Evolutionary conservation across 176 grass and related monocot species (phyloP), one percentile per base, ranked within the genome.

Genomic region (Avena eriantha): DNA sequence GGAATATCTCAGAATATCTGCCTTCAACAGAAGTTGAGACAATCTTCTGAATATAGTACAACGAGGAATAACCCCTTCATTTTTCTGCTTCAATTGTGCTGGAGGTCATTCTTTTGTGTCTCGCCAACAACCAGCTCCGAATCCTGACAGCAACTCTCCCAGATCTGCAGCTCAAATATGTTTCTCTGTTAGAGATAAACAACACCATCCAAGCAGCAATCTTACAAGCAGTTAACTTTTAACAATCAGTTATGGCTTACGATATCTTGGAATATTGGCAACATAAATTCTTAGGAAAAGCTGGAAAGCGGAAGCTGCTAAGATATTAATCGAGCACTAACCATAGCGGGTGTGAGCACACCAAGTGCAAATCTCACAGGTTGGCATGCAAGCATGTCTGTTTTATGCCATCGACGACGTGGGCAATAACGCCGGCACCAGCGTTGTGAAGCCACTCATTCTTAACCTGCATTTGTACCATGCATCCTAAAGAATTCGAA

Each of bases 361-460:
- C 54, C 1, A n/a, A 4, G 0, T 58, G 17, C 18, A 39, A 8
- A 77, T 39, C 68, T 49, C 80, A 95, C 16, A 95, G 47, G 82
- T 89, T 93, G 50, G 95, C 22, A 21, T 58, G 75, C 72, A 92
- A 68, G 74, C 39, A 72, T 78, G 89, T 55, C 6, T 93, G 91
- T 71, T 87, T 95, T 81, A 98, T 49, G 61, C 56, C 92, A 66
- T 95, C 89, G 0, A 83, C 88, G 4, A 95, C 87, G 47, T 98
- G 95, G 57, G 91, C 81, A 74, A 95, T 98, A 83, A 98, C 87
- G 1, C 91, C 89, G 4, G 95, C 93, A 34, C 95, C 95, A 8
- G 91, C 95, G 19, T 89, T 90, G 71, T 95, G 87, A 51, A 95
- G 60, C 95, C 93, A 98, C 65, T 93, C 87, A 39, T 71, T 87